A percentile compares a stretch with the other conserved stretches of the same genome.
Evolutionary conservation across 2,329 filamentous ascomycete species (phyloP).

Genomic region (Talaromyces sp.): DNA sequence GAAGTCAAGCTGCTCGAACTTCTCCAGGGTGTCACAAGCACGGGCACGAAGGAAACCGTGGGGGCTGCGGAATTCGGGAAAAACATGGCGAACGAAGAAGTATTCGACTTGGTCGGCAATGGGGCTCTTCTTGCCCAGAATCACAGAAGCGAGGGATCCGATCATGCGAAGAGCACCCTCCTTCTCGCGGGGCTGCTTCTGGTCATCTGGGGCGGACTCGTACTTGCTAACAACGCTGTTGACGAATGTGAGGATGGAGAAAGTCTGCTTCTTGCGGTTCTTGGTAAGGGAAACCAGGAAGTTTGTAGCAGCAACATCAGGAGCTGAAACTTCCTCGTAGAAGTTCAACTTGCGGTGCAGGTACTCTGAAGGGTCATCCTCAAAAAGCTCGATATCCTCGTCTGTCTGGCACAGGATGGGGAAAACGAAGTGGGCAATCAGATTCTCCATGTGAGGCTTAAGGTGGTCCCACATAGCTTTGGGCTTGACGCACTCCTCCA

Average conservation of each 20-base stretch:
- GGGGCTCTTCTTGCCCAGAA: conserved; percentile 96
- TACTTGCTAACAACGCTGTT: conserved; percentile 95
- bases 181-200: conserved; percentile 94
- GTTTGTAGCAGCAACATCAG: conserved; percentile 93
- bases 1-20: conserved; percentile 96
- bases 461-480: conserved; percentile 96
- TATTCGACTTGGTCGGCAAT: conserved; percentile 98
- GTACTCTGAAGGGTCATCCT: conserved; percentile 93
- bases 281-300: conserved; percentile 95
- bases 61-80: conserved; percentile 92
- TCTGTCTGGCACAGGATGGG: conserved; percentile 89
- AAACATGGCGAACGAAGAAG: conserved; percentile 97
- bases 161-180: conserved; percentile 97
- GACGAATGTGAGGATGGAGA: conserved; percentile 90
- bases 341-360: conserved; percentile 96
- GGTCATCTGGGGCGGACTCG: conserved; percentile 77
- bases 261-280: conserved; percentile 91
- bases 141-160: conserved; percentile 88
- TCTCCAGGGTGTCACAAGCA: conserved; percentile 95
- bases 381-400: conserved; percentile 91
- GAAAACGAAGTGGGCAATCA: conserved; percentile 94
- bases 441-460: conserved; percentile 87
- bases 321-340: conserved; percentile 94
- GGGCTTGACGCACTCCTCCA: conserved; percentile 96
- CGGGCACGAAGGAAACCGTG: conserved; percentile 92